Percentiles rank a stretch among this genome's conserved stretches.
Evolutionary conservation across 108 stramenopile genomes (phyloP).

Genomic region (Nitzschia putrida): DNA sequence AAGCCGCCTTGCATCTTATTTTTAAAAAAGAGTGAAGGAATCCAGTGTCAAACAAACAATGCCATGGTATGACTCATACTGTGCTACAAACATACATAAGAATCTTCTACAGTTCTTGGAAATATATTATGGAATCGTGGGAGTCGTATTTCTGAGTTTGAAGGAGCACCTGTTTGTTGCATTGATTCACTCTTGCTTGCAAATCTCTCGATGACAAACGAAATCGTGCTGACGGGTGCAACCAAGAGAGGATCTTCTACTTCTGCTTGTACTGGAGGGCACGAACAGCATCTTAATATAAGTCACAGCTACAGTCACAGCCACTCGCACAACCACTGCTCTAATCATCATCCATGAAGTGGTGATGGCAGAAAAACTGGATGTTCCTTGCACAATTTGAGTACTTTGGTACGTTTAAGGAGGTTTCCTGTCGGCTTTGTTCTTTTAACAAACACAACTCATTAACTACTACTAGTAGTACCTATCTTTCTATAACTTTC

Average conservation of each 20-base stretch:
- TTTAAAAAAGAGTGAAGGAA: too few relatives aligned
- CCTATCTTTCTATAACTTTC: background rate
- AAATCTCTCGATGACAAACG: background rate
- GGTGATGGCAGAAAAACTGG: background rate
- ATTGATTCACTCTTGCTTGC: too few relatives aligned
- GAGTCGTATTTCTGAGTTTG: too few relatives aligned
- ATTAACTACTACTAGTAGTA: background rate
- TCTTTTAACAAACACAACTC: too few relatives aligned
- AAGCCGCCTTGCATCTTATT: too few relatives aligned
- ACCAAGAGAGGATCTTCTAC: background rate
- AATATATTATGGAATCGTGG: too few relatives aligned
- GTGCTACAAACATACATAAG: too few relatives aligned
- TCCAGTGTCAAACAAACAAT: too few relatives aligned
- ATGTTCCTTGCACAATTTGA: background rate
- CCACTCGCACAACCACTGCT: background rate
- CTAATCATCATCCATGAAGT: background rate
- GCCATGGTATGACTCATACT: too few relatives aligned
- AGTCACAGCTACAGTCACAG: background rate
- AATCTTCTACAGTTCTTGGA: too few relatives aligned
- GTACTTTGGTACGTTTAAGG: slow-evolving; percentile 3
- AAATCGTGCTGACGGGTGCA: background rate
- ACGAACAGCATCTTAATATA: background rate
- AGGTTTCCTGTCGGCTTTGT: background rate
- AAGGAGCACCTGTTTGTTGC: too few relatives aligned
- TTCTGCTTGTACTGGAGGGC: background rate